A percentile compares a stretch with the other conserved stretches of the same genome.
phyloP scores from a whole-genome alignment of 176 grass and related monocot genomes.

The Musa itinerans region DNA sequence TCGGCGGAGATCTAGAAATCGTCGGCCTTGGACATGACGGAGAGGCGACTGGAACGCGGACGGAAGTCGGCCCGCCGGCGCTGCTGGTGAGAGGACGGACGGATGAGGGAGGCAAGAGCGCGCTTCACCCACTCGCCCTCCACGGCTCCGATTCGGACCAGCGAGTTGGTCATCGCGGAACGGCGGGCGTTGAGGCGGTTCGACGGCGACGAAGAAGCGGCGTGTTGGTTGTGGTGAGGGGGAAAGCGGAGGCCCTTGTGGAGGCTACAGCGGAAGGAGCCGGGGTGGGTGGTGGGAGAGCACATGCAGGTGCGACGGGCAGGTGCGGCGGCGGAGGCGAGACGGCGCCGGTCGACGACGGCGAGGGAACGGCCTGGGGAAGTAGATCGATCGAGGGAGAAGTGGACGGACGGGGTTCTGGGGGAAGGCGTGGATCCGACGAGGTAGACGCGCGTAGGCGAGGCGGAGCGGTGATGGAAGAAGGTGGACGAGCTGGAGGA shows the following conservation, averaged over 20 bases:
- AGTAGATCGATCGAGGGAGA: conserved; percentile 12
- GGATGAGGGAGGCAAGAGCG: conserved; percentile 36
- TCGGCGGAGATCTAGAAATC: conserved; percentile 19
- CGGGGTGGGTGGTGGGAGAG: conserved; percentile 55
- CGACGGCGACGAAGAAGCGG: neutral
- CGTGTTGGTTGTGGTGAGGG: conserved; percentile 9
- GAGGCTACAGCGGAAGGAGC: conserved; percentile 58
- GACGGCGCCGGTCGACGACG: neutral
- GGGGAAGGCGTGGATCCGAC: neutral
- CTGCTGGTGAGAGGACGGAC: conserved; percentile 36
- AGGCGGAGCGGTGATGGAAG: conserved; percentile 26
- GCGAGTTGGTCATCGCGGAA: conserved; percentile 31
- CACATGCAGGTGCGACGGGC: conserved; percentile 37
- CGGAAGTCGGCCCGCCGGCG: conserved; percentile 21
- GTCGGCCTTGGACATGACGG: conserved; percentile 36
- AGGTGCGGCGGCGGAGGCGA: neutral
- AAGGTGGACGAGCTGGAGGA: conserved; percentile 1
- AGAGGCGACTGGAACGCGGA: conserved; percentile 34
- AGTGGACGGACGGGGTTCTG: neutral
- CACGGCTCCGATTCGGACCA: conserved; percentile 38
- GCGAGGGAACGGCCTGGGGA: neutral
- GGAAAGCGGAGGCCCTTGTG: conserved; percentile 37
- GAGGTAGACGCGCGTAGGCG: conserved; percentile 38
- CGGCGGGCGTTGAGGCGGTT: conserved; percentile 24
- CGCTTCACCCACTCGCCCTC: conserved; percentile 35